Evolutionary conservation across 2,329 filamentous ascomycete genomes (phyloP), one percentile per base, ranked within the genome.

Genomic region (Amylocarpus encephaloides): DNA sequence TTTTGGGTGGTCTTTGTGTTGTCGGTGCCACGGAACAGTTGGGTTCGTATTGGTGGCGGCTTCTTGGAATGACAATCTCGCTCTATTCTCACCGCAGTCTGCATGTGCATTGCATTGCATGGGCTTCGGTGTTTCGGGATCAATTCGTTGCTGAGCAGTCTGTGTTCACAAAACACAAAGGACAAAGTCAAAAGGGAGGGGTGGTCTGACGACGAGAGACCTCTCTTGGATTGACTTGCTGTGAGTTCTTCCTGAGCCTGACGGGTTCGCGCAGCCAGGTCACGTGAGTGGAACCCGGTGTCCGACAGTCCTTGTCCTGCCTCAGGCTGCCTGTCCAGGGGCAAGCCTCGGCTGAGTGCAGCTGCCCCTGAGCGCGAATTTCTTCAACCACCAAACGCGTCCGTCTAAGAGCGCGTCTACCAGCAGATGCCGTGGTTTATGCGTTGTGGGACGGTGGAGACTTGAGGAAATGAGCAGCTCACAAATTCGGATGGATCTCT

Each of bases 51-150:
- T 50, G 49, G 43, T 48, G 39, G 38, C 30, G 22, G 22, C 22
- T 26, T 43, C 10, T 15, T 36, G 42, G 43, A 50, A 46, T 38
- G 35, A 41, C 43, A 42, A 50, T 41, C 16, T 50, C 48, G 34
- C 48, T 34, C 12, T 43, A 40, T 38, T 45, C 50, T 52, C 46
- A 45, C 50, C 44, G 22, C 22, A 26, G 22, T 26, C 22, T 26
- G 49, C 43, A 35, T 43, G 38, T 34, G 16, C 16, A 42, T 22
- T 43, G 36, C 43, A 50, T 35, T 45, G 43, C 48, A 50, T 46
- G 26, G 18, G 36, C 26, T 41, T 36, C 15, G 15, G 16, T 30
- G 47, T 43, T 36, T 49, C 40, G 19, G 2, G 16, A n/a, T 13
- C 47, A 49, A 44, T 49, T 43, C 40, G 29, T 43, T 38, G 16